A percentile compares a stretch with the other conserved stretches of the same genome.
phyloP scores from a whole-genome alignment of 2,329 filamentous ascomycete species.

The Cadophora gregata region DNA sequence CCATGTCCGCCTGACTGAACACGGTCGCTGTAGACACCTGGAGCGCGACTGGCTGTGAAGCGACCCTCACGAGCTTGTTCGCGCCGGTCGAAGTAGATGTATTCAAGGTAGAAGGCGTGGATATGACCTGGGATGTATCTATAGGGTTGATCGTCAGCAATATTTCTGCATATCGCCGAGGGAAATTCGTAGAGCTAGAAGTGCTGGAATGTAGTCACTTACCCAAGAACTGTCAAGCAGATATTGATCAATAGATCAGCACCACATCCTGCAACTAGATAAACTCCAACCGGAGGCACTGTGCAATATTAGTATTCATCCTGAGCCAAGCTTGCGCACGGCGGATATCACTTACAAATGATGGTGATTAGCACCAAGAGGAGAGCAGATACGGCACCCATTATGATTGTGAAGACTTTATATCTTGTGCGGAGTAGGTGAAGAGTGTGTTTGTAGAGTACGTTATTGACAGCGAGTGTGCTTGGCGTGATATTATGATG shows the following conservation, averaged over 20 bases:
- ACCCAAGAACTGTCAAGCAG: conserved; percentile 48
- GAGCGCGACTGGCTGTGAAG: conserved; percentile 59
- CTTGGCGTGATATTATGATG: neutral
- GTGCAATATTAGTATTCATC: conserved; percentile 21
- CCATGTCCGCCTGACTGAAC: conserved; percentile 76
- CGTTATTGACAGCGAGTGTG: neutral
- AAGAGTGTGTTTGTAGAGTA: neutral
- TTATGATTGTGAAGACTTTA: conserved; percentile 33
- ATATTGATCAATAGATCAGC: conserved; percentile 52
- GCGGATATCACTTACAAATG: conserved; percentile 47
- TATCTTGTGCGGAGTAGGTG: neutral
- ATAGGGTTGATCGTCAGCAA: conserved; percentile 50
- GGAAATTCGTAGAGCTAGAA: neutral
- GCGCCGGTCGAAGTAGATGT: conserved; percentile 79
- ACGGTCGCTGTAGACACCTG: conserved; percentile 74
- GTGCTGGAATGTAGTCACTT: conserved; percentile 20
- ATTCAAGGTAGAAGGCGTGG: conserved; percentile 58
- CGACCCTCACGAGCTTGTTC: conserved; percentile 66
- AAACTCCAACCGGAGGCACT: conserved; percentile 50
- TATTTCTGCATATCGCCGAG: neutral
- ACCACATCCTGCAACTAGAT: conserved; percentile 48
- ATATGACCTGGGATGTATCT: conserved; percentile 46
- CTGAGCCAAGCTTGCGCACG: neutral
- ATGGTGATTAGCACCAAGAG: conserved; percentile 54
- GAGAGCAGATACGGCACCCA: conserved; percentile 47